A percentile compares a stretch with the other conserved stretches of the same genome.
phyloP scores from a whole-genome alignment of 768 basidiomycete species.

The Lactifluus volemus region DNA sequence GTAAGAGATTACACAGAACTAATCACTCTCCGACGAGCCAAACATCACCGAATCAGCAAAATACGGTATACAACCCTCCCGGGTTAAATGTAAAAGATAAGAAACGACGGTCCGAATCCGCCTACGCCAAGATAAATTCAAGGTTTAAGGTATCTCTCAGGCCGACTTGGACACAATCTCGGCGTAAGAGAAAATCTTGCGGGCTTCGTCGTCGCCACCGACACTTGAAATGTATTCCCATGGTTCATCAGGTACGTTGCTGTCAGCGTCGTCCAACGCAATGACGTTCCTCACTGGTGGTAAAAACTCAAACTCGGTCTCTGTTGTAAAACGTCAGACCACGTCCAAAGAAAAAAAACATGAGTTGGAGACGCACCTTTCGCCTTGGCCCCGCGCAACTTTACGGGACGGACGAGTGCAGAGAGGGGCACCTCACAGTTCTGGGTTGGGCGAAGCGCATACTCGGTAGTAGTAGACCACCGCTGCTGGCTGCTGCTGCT shows the following conservation, averaged over 20 bases:
- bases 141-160: slow-evolving; percentile 16
- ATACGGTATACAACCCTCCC: slow-evolving; percentile 6
- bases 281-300: slow-evolving; percentile 48
- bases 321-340: slow-evolving; percentile 21
- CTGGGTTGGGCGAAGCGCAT: slow-evolving; percentile 6
- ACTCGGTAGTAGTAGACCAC: neutral
- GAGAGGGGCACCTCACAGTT: slow-evolving; percentile 22
- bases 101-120: neutral
- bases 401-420: slow-evolving; percentile 23
- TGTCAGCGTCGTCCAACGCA: slow-evolving; percentile 42
- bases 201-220: slow-evolving; percentile 30
- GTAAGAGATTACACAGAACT: slow-evolving; percentile 4
- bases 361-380: slow-evolving; percentile 29
- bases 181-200: slow-evolving; percentile 34
- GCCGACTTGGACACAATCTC: slow-evolving; percentile 25
- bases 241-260: slow-evolving; percentile 42
- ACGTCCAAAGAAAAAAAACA: neutral
- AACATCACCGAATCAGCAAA: neutral
- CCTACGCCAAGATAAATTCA: neutral
- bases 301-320: slow-evolving; percentile 49
- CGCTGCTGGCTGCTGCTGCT: neutral
- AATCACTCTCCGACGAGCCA: neutral
- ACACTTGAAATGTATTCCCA: slow-evolving; percentile 47
- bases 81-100: neutral
- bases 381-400: slow-evolving; percentile 23